These are phyloP conservation scores for Penicillium canescens DNA, from an alignment of 495 filamentous ascomycete species.

Conservation along the genomic window DNA sequence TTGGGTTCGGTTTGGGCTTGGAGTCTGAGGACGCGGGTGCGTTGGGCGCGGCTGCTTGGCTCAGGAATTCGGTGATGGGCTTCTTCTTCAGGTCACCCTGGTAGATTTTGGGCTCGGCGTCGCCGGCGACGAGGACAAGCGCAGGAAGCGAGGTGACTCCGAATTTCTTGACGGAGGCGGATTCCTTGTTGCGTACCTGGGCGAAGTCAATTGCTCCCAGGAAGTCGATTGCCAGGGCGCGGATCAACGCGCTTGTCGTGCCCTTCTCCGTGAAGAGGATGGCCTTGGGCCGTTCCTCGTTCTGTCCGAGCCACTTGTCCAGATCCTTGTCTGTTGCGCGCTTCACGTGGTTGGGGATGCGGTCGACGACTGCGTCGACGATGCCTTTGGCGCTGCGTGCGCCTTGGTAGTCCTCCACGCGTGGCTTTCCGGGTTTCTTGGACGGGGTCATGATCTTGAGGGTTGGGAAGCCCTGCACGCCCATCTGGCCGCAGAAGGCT, in stretches of 20 bases:
- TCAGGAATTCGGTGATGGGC: slow-evolving; percentile 78
- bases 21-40: slow-evolving; percentile 56
- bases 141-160: slow-evolving; percentile 77
- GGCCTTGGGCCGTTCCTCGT: slow-evolving; percentile 77
- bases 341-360: slow-evolving; percentile 91
- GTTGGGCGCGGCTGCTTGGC: slow-evolving; percentile 72
- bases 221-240: slow-evolving; percentile 88
- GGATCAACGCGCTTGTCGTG: slow-evolving; percentile 76
- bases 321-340: slow-evolving; percentile 76
- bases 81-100: slow-evolving; percentile 86
- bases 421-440: slow-evolving; percentile 79
- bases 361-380: slow-evolving; percentile 78
- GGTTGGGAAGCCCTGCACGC: slow-evolving; percentile 93
- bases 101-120: slow-evolving; percentile 67
- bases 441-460: slow-evolving; percentile 89
- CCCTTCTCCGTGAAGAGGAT: slow-evolving; percentile 96
- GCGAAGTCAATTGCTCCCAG: slow-evolving; percentile 78
- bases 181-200: slow-evolving; percentile 84
- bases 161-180: slow-evolving; percentile 68
- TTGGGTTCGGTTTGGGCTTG: slow-evolving; percentile 49
- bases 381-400: slow-evolving; percentile 79
- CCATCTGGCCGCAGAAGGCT: slow-evolving; percentile 80
- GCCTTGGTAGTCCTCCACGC: slow-evolving; percentile 92
- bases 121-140: slow-evolving; percentile 76
- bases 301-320: slow-evolving; percentile 70